phyloP scores from a whole-genome alignment of 2,329 filamentous ascomycete species.

The Gyromitra esculenta region DNA sequence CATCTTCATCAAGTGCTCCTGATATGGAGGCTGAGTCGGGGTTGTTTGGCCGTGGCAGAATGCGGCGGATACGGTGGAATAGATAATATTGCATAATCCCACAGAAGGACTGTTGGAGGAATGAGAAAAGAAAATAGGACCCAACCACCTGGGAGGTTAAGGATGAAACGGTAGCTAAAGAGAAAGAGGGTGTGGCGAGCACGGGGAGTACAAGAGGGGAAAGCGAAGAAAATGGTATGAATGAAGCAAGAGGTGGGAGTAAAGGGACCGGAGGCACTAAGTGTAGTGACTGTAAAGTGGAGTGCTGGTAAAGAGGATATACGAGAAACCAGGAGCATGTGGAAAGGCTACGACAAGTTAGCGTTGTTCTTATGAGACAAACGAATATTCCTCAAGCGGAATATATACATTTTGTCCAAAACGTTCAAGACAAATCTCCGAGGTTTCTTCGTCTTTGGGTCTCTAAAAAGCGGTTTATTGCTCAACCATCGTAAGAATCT shows the following conservation, averaged over 20 bases:
- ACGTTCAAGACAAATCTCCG: slow-evolving; percentile 50
- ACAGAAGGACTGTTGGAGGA: slow-evolving; percentile 47
- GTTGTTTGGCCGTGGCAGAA: slow-evolving; percentile 53
- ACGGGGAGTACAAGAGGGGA: slow-evolving; percentile 49
- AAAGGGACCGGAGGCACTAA: slow-evolving; percentile 55
- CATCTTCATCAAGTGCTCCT: slow-evolving; percentile 47
- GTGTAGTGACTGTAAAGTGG: slow-evolving; percentile 57
- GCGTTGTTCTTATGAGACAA: slow-evolving; percentile 2
- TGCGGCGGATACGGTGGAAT: slow-evolving; percentile 39
- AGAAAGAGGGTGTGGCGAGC: slow-evolving; percentile 48
- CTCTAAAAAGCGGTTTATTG: slow-evolving; percentile 54
- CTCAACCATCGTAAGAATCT: slow-evolving; percentile 55
- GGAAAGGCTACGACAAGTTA: slow-evolving; percentile 54
- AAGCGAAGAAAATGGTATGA: slow-evolving; percentile 55
- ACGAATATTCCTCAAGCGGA: background rate
- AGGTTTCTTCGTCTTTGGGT: slow-evolving; percentile 55
- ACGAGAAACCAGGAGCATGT: slow-evolving; percentile 56
- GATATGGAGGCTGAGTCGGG: slow-evolving; percentile 48
- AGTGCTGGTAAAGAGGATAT: slow-evolving; percentile 58
- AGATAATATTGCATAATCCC: slow-evolving; percentile 42
- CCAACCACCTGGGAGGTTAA: slow-evolving; percentile 40
- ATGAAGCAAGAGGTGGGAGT: slow-evolving; percentile 54
- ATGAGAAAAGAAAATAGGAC: slow-evolving; percentile 51
- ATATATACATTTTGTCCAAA: slow-evolving; percentile 41
- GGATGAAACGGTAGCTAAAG: slow-evolving; percentile 41